Conservation (phyloP, 208 protist genomes). For the Trichomonas vaginalis region DNA sequence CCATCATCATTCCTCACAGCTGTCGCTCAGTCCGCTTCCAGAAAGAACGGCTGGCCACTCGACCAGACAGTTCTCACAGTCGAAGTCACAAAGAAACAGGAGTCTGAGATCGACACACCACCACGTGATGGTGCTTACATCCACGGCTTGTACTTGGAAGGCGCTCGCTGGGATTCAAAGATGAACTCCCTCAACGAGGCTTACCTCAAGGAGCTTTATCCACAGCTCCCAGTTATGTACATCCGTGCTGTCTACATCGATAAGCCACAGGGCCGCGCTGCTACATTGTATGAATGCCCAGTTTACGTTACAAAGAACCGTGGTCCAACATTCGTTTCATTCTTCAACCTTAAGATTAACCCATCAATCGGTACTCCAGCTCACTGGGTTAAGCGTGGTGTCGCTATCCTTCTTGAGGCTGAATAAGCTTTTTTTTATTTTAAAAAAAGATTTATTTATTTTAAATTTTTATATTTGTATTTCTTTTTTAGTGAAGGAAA, state of each 20-base stretch:
- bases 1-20: constrained; percentile 94
- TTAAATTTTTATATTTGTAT: too few relatives aligned
- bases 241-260: constrained; percentile 45
- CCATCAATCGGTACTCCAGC: constrained; percentile 48
- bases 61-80: constrained; percentile 57
- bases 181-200: constrained; percentile 69
- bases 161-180: constrained; percentile 78
- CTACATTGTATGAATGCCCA: constrained; percentile 70
- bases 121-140: constrained; percentile 84
- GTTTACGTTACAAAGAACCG: constrained; percentile 78
- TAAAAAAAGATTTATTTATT: too few relatives aligned
- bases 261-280: constrained; percentile 45
- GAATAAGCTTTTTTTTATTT: too few relatives aligned
- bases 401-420: constrained; percentile 62
- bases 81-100: constrained; percentile 70
- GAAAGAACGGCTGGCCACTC: constrained; percentile 80
- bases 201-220: constrained; percentile 39
- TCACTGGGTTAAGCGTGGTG: constrained; percentile 87
- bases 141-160: constrained; percentile 79
- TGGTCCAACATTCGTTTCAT: constrained; percentile 63
- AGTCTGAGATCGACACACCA: constrained; percentile 55
- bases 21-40: constrained; percentile 89
- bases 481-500: too few relatives aligned
- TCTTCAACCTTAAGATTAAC: constrained; percentile 76
- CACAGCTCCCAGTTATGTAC: constrained; percentile 51